Evolutionary conservation across 345 rosid species (phyloP), one percentile per base, ranked within the genome.

Genomic region (Rhodomyrtus tomentosa): DNA sequence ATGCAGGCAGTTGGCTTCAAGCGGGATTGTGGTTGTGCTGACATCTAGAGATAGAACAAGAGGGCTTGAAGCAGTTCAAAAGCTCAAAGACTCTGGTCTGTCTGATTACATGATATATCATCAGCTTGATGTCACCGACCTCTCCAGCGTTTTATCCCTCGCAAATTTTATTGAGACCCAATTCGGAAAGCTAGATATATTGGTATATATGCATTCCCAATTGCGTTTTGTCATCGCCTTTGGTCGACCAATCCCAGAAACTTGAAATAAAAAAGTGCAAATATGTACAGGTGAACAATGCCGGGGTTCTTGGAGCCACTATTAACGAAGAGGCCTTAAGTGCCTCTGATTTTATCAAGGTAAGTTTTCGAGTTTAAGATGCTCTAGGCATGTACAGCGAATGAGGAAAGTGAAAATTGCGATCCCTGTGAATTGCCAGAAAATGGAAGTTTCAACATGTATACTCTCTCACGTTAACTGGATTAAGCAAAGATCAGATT

Each of bases 11-110:
- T 32, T 89, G 74, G 89, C 89, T 82, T 54, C 79, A 6, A 83
- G 84, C 2, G 91, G 87, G 5, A 38, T 89, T 2, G 45, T 15
- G 55, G 91, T 90, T 18, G 85, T 89, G 50, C 21, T 87, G 27
- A 90, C 92, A 0, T 83, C 89, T 15, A 89, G 89, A 85, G 89
- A 89, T 83, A 87, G 86, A 80, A 85, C 80, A 15, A 87, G 81
- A 59, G 90, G 89, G 10, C 58, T 85, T 24, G 87, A 89, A 58
- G 92, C 91, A 51, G 86, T 85, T 25, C 84, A 85, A 24, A 85
- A 85, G 59, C 84, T 89, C 38, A 49, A 36, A 73, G 51, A 83
- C 15, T 76, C 56, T 21, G 84, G 85, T 42, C 80, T 82, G 7
- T 81, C 83, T 14, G 83, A 80, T 82, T 20, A 40, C 50, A 80